Base-by-base conservation (phyloP, 169 alveolate species). In the Condylostoma magnum region DNA sequence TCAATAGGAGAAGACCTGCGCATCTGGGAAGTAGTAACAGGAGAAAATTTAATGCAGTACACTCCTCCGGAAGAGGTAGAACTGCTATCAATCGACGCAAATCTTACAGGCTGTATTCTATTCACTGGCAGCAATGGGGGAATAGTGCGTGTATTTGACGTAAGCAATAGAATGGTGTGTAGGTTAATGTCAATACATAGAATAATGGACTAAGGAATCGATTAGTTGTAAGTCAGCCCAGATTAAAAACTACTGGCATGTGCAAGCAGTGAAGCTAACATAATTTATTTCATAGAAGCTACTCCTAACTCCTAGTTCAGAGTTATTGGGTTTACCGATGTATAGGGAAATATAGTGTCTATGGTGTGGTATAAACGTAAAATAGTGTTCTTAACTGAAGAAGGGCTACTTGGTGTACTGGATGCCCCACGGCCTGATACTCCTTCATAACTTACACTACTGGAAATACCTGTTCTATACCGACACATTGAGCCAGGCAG, bases 301-400 rank as follows among this genome's bases (percentile, higher is more conserved):
- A 47, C 20, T 25, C 28, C n/a, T 43, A 10, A 22, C 33, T 47
- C 22, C 43, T 33, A 43, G 43, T 66, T 30, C 31, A 30, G 63
- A 28, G 79, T 68, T 15, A 58, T 56, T 52, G 87, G 87, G 51
- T 72, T 34, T 69, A 66, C 63, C 25, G 50, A 70, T 31, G 36
- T 75, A 15, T 66, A 54, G 10, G 66, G 48, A 15, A 46, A 66
- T 43, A 30, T 18, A 12, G 18, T 52, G 77, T 67, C 36, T 38
- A 63, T 44, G 44, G 27, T 41, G 27, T 57, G 66, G 22, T 43
- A 38, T 8, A 57, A 75, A 28, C 73, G 79, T 47, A 60, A 38
- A 30, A 44, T 77, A 1, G 38, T 74, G 10, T 75, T 44, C 25
- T 72, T 74, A 28, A 27, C 52, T 20, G 46, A 66, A 43, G 27